Conservation (phyloP, 768 basidiomycete species). For the Lyophyllum atratum region DNA sequence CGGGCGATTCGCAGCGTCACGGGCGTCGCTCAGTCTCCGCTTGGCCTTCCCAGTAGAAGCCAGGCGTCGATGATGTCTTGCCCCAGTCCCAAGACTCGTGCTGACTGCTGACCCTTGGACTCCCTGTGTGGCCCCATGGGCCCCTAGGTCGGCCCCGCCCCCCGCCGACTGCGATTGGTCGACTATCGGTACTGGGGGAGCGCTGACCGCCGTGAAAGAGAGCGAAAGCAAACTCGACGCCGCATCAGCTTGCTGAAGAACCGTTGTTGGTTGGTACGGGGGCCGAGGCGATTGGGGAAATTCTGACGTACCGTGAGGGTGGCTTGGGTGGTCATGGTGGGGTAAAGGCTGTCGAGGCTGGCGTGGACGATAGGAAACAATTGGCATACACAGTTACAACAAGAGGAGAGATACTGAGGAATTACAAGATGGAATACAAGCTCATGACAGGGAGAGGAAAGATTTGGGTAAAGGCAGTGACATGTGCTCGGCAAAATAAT, state of each 20-base stretch:
- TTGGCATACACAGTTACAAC: conserved; percentile 22
- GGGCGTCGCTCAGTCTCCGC: conserved; percentile 75
- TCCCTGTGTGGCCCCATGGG: conserved; percentile 8
- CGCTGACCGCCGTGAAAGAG: conserved; percentile 60
- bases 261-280: conserved; percentile 12
- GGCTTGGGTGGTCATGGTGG: conserved; percentile 16
- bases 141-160: conserved; percentile 11
- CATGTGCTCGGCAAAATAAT: conserved; percentile 22
- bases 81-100: conserved; percentile 27
- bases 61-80: conserved; percentile 65
- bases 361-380: conserved; percentile 8
- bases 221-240: conserved; percentile 67
- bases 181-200: conserved; percentile 42
- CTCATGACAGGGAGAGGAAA: conserved; percentile 23
- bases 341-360: conserved; percentile 12
- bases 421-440: conserved; percentile 23
- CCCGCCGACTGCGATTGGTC: conserved; percentile 6
- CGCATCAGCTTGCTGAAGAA: conserved; percentile 41
- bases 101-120: conserved; percentile 26
- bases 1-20: conserved; percentile 74
- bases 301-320: conserved; percentile 23
- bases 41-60: conserved; percentile 72
- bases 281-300: conserved; percentile 5
- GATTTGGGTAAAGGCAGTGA: conserved; percentile 22
- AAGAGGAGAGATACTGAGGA: conserved; percentile 7